Evolutionary conservation across 2,329 filamentous ascomycete species (phyloP).

Genomic region (Mycosphaerella sp.): DNA sequence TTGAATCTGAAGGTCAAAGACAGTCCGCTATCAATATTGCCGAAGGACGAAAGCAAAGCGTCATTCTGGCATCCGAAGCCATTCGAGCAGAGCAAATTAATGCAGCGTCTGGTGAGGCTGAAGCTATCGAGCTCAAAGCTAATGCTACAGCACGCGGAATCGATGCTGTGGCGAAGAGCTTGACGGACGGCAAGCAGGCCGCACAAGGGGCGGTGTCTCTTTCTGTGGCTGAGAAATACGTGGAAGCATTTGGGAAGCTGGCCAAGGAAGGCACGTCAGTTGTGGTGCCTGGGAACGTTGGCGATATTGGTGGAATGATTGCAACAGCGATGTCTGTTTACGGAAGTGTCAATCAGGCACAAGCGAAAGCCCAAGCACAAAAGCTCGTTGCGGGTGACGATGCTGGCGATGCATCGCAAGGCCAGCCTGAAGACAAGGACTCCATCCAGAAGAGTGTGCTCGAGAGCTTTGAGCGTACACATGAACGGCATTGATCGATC

Average conservation of each 20-base stretch:
- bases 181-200: slow-evolving; percentile 60
- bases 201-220: slow-evolving; percentile 82
- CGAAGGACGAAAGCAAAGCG: slow-evolving; percentile 93
- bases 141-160: slow-evolving; percentile 82
- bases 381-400: slow-evolving; percentile 31
- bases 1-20: slow-evolving; percentile 93
- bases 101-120: slow-evolving; percentile 81
- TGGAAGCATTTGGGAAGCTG: slow-evolving; percentile 86
- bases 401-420: slow-evolving; percentile 3
- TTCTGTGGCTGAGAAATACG: slow-evolving; percentile 93
- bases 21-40: slow-evolving; percentile 99
- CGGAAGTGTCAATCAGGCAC: slow-evolving; percentile 79
- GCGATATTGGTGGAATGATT: slow-evolving; percentile 95
- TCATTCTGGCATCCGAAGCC: slow-evolving; percentile 93
- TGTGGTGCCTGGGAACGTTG: slow-evolving; percentile 93
- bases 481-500: slow-evolving; percentile 31
- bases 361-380: slow-evolving; percentile 61
- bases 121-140: slow-evolving; percentile 84
- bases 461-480: slow-evolving; percentile 37
- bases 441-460: slow-evolving; percentile 37
- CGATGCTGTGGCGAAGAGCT: slow-evolving; percentile 64
- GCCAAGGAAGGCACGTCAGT: slow-evolving; percentile 94
- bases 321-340: slow-evolving; percentile 93
- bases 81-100: slow-evolving; percentile 89
- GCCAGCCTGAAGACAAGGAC: slow-evolving; percentile 21